Evolutionary conservation across 129 eudicot genomes (phyloP).

Genomic region (Oenanthe sinensis): DNA sequence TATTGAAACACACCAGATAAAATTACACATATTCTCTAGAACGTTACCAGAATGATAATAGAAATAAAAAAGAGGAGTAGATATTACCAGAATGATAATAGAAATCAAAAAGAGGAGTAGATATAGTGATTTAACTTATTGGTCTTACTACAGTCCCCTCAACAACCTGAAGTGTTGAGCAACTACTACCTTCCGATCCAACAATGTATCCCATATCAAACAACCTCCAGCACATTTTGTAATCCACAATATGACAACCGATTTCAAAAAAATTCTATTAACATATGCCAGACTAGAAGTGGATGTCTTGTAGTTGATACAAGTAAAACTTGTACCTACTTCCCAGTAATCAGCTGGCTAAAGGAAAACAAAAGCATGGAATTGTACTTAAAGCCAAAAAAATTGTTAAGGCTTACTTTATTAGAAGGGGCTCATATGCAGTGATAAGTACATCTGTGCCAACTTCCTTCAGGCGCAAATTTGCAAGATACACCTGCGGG

Average conservation of each 20-base stretch:
- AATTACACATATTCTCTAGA: neutral
- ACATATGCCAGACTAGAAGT: neutral
- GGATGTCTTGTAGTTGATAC: neutral
- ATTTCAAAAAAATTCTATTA: neutral
- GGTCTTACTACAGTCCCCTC: too few species aligned
- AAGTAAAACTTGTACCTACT: neutral
- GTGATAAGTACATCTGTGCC: constrained; percentile 72
- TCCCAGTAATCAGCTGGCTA: neutral
- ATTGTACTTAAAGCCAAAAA: neutral
- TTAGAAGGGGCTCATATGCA: constrained; percentile 76
- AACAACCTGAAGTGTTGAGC: too few species aligned
- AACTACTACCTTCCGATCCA: too few species aligned
- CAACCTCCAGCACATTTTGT: too few species aligned
- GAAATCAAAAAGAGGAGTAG: too few species aligned
- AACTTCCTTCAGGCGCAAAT: constrained; percentile 87
- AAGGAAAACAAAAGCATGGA: neutral
- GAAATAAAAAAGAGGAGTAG: too few species aligned
- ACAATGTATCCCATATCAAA: too few species aligned
- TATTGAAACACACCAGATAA: too few species aligned
- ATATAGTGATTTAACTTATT: too few species aligned
- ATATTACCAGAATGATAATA: too few species aligned
- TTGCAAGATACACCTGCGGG: constrained; percentile 72
- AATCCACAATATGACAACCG: too few species aligned
- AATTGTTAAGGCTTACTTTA: constrained; percentile 45
- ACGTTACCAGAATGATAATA: too few species aligned